Evolutionary conservation across 805 yeast genomes (phyloP), one percentile per base, ranked within the genome.

Genomic region (Kuraishia ogatae): DNA sequence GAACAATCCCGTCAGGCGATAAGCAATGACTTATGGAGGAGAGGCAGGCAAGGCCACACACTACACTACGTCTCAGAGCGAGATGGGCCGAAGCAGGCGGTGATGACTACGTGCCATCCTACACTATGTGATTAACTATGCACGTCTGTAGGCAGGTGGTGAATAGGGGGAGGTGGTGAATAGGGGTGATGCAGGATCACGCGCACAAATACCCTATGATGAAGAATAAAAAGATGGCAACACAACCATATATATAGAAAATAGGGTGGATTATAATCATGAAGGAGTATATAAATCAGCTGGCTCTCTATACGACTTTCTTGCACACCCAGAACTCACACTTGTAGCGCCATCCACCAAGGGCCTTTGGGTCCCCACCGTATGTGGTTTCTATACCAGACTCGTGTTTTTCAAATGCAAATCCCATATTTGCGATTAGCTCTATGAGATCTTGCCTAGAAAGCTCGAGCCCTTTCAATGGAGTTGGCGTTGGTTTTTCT

Each of bases 321-420:
- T 60, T 65, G 55, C 85, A 84, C 1, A 85, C 81, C 91, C 91
- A 87, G 61, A 71, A 87, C 57, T 84, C 87, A 62, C 91, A 84
- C 23, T 78, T 70, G 62, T 85, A 87, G 3, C 65, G 66, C 74
- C 78, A 85, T 0, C 75, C 71, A 0, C 87, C 86, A 61, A 84
- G 67, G 1, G 82, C 66, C 53, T 67, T 63, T 0, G 63, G 61
- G 60, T 84, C 87, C 1, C 76, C 70, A 17, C 85, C 77, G 62
- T 87, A 87, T 0, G 78, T 72, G 7, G 83, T 69, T 19, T 73
- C 69, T 13, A 83, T 71, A 1, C 65, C 74, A 1, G 74, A 65
- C 57, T 77, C 79, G 35, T 69, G 71, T 53, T 77, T 68, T 3
- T 69, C 66, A 52, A 87, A 69, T 17, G 58, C 64, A 66, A 87